These are phyloP conservation scores for Clavispora santaluciae DNA, from an alignment of 805 yeast species.

Conservation along the genomic window DNA sequence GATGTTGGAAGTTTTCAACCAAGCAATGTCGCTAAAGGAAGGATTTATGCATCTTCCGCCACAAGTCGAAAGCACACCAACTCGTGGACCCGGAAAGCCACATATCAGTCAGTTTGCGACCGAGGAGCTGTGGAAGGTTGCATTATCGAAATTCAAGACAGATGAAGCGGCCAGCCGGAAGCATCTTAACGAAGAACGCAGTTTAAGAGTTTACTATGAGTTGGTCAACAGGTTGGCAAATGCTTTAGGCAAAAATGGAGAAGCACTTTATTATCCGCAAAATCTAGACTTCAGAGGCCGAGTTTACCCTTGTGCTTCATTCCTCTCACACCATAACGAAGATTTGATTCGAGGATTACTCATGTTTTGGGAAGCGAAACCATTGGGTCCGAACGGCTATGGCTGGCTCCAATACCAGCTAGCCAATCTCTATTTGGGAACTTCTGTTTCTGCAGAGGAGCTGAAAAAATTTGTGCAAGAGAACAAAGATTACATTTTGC, in stretches of 20 bases:
- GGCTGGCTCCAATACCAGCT: conserved; percentile 38
- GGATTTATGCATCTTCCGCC: conserved; percentile 29
- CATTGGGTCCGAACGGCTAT: conserved; percentile 32
- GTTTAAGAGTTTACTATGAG: conserved; percentile 18
- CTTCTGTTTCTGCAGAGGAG: conserved; percentile 22
- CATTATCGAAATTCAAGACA: neutral
- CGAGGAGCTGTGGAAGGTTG: neutral
- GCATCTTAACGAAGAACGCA: neutral
- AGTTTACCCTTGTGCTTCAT: conserved; percentile 35
- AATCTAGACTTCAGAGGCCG: conserved; percentile 38
- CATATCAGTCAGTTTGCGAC: neutral
- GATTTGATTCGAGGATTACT: conserved; percentile 31
- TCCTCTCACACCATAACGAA: conserved; percentile 31
- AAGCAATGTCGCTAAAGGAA: conserved; percentile 13
- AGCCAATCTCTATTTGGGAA: conserved; percentile 29
- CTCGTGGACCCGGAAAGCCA: neutral
- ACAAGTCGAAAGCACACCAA: neutral
- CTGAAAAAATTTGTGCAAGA: conserved; percentile 24
- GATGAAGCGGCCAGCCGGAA: conserved; percentile 3
- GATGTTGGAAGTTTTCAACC: conserved; percentile 20
- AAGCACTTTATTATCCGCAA: conserved; percentile 34
- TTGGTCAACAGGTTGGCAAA: conserved; percentile 19
- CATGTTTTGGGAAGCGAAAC: conserved; percentile 35
- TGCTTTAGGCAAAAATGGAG: conserved; percentile 28
- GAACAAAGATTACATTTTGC: conserved; percentile 18